Evolutionary conservation across 768 basidiomycete species (phyloP), one percentile per base, ranked within the genome.

Genomic region (Hypsizygus marmoreus): DNA sequence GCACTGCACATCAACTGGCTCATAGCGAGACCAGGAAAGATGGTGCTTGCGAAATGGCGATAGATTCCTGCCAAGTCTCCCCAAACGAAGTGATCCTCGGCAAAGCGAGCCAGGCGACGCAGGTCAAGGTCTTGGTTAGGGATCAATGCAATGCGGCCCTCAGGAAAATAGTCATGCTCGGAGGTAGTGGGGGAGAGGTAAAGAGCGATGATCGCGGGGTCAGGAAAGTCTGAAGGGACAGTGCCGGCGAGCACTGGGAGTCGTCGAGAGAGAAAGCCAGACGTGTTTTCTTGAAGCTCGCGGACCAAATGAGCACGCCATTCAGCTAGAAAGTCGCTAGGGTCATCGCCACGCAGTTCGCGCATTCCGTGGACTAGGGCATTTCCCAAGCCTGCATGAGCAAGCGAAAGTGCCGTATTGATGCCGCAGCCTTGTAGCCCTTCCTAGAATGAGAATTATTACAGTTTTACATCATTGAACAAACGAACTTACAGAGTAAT

Each of bases 21-120:
- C 23, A 51, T 40, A 8, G 45, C 40, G 22, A 51, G 45, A n/a
- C 40, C 45, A 1, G 45, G 45, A 29, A 51, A 47, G 5, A 51
- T 31, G 1, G 12, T 39, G 0, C 30, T 39, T 1, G 45, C 30
- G 12, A 51, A 51, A 12, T 25, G 28, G 12, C 40, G 30, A 22
- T 43, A 43, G 13, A 50, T 35, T 14, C 33, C 34, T 14, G 11
- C 16, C n/a, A 28, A 2, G 17, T 38, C 28, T 9, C 23, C 44
- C 43, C 44, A 50, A 13, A 40, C 1, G 13, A 47, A 47, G 23
- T 47, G 38, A 10, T 31, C 29, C 32, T 47, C 26, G 4, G 19
- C 32, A 34, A 51, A 43, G 7, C 11, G 22, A 4, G 25, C 23
- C 3, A 51, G 23, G 11, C 23, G 35, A 4, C 13, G 22, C 30